phyloP scores from a whole-genome alignment of 495 filamentous ascomycete genomes.

The Cercophora scortea region DNA sequence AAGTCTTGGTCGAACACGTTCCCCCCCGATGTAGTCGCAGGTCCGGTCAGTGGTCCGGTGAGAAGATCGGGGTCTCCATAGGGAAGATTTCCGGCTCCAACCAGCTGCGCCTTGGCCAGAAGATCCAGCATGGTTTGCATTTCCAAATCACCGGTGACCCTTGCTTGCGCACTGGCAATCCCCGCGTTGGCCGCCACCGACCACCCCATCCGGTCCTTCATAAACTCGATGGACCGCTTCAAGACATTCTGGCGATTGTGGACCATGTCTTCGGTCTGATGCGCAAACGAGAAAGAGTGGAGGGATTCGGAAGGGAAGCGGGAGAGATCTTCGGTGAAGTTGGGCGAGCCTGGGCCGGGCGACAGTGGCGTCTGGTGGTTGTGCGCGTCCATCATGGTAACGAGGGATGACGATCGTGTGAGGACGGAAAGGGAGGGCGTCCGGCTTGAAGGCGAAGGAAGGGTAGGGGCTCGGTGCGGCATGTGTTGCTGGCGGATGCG shows the following conservation, averaged over 20 bases:
- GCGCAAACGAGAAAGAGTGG: constrained; percentile 97
- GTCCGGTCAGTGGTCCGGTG: constrained; percentile 58
- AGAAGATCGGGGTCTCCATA: constrained; percentile 31
- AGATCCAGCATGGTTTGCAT: constrained; percentile 87
- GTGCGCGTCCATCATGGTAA: constrained; percentile 37
- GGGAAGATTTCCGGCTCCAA: constrained; percentile 47
- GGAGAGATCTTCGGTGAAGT: constrained; percentile 78
- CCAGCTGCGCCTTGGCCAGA: constrained; percentile 66
- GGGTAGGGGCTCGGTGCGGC: constrained; percentile 54
- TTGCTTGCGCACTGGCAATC: constrained; percentile 73
- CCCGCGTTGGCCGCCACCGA: constrained; percentile 36
- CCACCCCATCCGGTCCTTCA: constrained; percentile 92
- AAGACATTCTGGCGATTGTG: constrained; percentile 88
- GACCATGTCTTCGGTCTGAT: constrained; percentile 86
- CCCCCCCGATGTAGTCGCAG: constrained; percentile 53
- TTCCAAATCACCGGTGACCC: constrained; percentile 73
- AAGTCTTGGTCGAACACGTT: constrained; percentile 83
- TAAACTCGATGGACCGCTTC: constrained; percentile 92
- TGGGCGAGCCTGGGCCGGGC: constrained; percentile 57
- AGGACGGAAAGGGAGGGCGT: constrained; percentile 50
- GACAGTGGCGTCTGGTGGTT: constrained; percentile 36
- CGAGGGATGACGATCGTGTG: constrained; percentile 57
- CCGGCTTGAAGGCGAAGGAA: constrained; percentile 53
- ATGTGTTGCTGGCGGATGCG: constrained; percentile 82
- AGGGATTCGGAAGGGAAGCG: constrained; percentile 93